These are phyloP conservation scores for Rhazya stricta DNA, from an alignment of 257 asterid genomes.

Conservation along the genomic window DNA sequence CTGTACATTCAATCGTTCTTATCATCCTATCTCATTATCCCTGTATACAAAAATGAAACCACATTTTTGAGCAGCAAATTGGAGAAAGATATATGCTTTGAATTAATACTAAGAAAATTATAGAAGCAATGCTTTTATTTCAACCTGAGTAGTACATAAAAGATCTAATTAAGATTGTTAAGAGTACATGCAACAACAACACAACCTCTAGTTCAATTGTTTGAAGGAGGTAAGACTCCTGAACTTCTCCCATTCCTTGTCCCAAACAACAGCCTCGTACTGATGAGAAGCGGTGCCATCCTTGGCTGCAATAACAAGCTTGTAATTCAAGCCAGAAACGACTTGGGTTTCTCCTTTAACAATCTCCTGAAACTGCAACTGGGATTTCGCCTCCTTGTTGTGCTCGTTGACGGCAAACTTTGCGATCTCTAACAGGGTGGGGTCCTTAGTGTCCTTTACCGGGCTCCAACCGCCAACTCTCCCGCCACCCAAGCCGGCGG, in stretches of 20 bases:
- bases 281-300: not conserved
- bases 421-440: not conserved
- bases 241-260: constrained; percentile 7
- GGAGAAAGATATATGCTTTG: not conserved
- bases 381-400: not conserved
- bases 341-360: constrained; percentile 15
- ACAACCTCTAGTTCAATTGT: not conserved
- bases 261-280: constrained; percentile 6
- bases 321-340: constrained; percentile 5
- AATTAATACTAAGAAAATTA: not conserved
- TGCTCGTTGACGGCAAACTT: constrained; percentile 12
- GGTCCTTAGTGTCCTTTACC: constrained; percentile 4
- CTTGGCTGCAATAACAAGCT: constrained; percentile 5
- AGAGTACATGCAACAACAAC: not conserved
- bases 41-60: not conserved
- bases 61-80: not conserved
- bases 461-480: not conserved
- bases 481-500: constrained; percentile 10
- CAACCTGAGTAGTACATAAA: not conserved
- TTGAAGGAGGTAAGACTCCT: constrained; percentile 23
- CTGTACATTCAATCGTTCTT: too few relatives aligned
- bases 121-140: not conserved
- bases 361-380: constrained; percentile 9
- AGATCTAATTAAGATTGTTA: not conserved
- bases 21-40: too few relatives aligned